A percentile compares a stretch with the other conserved stretches of the same genome.
Evolutionary conservation across 805 yeast species (phyloP).

Genomic region (Martiniozyma abietophila): DNA sequence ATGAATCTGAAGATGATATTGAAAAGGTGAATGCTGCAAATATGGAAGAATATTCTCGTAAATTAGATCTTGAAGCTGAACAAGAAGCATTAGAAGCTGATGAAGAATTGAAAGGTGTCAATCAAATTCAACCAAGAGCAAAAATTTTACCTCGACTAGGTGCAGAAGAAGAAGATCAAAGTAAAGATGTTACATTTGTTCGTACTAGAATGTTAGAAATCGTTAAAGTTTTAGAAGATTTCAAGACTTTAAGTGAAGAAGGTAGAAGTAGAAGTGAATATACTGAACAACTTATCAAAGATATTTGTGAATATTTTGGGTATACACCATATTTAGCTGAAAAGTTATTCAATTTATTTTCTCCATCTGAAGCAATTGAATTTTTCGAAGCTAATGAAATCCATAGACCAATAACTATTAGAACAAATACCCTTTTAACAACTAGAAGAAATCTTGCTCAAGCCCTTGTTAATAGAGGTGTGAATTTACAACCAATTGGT

Average conservation of each 20-base stretch:
- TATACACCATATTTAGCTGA: conserved; percentile 89
- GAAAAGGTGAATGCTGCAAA: conserved; percentile 70
- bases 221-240: conserved; percentile 87
- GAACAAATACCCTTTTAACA: conserved; percentile 94
- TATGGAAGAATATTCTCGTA: conserved; percentile 69
- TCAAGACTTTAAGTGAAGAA: conserved; percentile 71
- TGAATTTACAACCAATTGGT: conserved; percentile 93
- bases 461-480: conserved; percentile 91
- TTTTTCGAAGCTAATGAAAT: conserved; percentile 98
- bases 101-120: conserved; percentile 50
- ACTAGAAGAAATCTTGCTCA: conserved; percentile 96
- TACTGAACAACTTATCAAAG: conserved; percentile 65
- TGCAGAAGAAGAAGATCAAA: conserved; percentile 37
- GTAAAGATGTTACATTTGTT: conserved; percentile 58
- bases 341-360: conserved; percentile 81
- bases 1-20: conserved; percentile 48
- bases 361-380: conserved; percentile 95
- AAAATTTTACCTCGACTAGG: conserved; percentile 65
- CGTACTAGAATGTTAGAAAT: conserved; percentile 95
- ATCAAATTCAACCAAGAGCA: conserved; percentile 61
- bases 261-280: conserved; percentile 84
- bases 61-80: conserved; percentile 50
- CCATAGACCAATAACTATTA: conserved; percentile 90
- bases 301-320: conserved; percentile 90
- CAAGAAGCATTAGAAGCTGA: conserved; percentile 56